Evolutionary conservation across 2,329 filamentous ascomycete genomes (phyloP).

Genomic region (Diplodia seriata): DNA sequence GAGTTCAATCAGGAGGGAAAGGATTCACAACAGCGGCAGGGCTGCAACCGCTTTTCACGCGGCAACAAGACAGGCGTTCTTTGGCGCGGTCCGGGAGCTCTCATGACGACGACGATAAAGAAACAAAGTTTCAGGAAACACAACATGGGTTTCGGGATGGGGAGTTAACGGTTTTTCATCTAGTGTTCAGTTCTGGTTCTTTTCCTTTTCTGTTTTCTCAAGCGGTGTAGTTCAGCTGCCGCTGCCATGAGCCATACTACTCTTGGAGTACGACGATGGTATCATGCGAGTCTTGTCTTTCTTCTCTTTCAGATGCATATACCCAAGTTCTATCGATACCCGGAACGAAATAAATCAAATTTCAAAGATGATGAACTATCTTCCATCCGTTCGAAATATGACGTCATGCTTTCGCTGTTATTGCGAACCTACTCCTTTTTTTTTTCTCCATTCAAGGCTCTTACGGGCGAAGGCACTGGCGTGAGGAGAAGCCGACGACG

Average conservation of each 20-base stretch:
- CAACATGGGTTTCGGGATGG: neutral
- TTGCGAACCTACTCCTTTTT: neutral
- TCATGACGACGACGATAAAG: neutral
- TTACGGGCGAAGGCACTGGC: neutral
- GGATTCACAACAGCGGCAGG: neutral
- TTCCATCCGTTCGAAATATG: neutral
- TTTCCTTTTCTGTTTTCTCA: neutral
- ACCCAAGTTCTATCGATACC: conserved; percentile 3
- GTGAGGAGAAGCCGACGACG: neutral
- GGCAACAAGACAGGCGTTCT: neutral
- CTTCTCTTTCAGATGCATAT: neutral
- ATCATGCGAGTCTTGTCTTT: neutral
- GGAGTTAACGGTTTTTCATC: neutral
- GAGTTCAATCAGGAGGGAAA: neutral
- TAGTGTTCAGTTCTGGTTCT: neutral
- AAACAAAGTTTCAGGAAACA: neutral
- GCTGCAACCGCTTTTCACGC: neutral
- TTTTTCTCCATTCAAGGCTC: neutral
- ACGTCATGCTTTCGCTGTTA: neutral
- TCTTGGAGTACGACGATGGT: neutral
- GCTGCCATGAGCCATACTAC: neutral
- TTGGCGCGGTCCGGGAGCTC: neutral
- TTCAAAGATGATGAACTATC: neutral
- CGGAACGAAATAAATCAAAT: neutral
- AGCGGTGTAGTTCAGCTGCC: neutral